Conservation (phyloP, 202 grass and related monocot genomes). For the Setaria italica region DNA sequence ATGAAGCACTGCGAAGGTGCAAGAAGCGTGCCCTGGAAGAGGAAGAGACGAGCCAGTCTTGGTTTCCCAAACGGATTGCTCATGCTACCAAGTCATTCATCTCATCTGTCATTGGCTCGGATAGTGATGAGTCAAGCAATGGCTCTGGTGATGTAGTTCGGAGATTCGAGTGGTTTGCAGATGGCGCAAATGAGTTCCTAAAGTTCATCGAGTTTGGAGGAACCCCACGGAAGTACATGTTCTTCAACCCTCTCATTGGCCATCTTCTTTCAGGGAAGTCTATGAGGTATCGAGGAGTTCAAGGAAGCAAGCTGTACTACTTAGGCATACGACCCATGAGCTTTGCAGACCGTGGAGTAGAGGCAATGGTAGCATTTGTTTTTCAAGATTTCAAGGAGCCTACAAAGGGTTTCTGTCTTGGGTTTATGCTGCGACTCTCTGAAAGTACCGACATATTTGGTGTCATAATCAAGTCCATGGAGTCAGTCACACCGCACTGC, state of each 20-base stretch:
- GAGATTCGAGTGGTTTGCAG: too few relatives aligned
- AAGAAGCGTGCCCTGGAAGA: too few relatives aligned
- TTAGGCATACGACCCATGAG: neutral
- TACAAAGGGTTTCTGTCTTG: neutral
- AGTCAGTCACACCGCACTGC: neutral
- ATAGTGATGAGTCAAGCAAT: neutral
- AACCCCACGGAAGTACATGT: neutral
- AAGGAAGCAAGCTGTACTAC: neutral
- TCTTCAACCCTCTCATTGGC: neutral
- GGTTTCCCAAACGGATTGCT: too few relatives aligned
- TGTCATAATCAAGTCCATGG: neutral
- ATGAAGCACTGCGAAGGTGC: too few relatives aligned
- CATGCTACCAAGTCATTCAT: too few relatives aligned
- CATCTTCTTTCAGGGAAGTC: neutral
- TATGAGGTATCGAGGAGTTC: neutral
- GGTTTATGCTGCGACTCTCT: neutral
- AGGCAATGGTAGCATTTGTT: neutral
- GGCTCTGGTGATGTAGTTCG: too few relatives aligned
- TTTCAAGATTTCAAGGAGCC: neutral
- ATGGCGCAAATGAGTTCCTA: too few relatives aligned
- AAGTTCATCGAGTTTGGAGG: too few relatives aligned
- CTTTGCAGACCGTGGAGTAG: neutral
- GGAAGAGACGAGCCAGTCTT: too few relatives aligned
- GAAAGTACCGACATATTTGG: conserved; percentile 5
- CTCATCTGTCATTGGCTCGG: too few relatives aligned